Evolutionary conservation across 2,329 filamentous ascomycete species (phyloP).

Genomic region (Aspergillus caelatus): DNA sequence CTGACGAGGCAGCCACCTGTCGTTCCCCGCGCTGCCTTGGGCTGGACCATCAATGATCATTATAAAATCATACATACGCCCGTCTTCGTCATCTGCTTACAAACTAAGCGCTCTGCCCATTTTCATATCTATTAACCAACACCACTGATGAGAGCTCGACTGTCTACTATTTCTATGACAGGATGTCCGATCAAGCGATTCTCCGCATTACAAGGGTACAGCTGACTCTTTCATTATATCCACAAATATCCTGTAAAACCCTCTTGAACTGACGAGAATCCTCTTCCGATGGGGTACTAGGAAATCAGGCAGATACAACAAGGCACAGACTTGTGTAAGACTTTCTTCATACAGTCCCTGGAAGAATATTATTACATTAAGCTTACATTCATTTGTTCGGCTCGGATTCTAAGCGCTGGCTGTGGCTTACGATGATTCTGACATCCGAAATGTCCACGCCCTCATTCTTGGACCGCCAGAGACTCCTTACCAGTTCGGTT

Average conservation of each 20-base stretch:
- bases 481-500: conserved; percentile 95
- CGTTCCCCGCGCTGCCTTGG: not conserved
- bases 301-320: conserved; percentile 86
- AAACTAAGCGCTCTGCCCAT: not conserved
- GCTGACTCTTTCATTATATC: conserved; percentile 25
- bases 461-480: conserved; percentile 91
- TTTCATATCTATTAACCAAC: not conserved
- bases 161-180: not conserved
- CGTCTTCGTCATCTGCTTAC: not conserved
- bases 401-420: conserved; percentile 67
- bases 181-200: conserved; percentile 81
- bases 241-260: not conserved
- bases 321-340: conserved; percentile 78
- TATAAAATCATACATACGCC: not conserved
- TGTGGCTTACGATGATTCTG: conserved; percentile 82
- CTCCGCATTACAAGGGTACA: conserved; percentile 81
- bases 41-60: not conserved
- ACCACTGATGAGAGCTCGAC: not conserved
- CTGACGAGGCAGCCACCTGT: not conserved
- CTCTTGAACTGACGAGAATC: conserved; percentile 19
- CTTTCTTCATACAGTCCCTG: not conserved
- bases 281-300: conserved; percentile 46
- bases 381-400: conserved; percentile 17
- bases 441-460: conserved; percentile 85
- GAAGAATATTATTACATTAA: not conserved